Evolutionary conservation across 2,329 filamentous ascomycete species (phyloP), one percentile per base, ranked within the genome.

Genomic region (Drechslera avenae): DNA sequence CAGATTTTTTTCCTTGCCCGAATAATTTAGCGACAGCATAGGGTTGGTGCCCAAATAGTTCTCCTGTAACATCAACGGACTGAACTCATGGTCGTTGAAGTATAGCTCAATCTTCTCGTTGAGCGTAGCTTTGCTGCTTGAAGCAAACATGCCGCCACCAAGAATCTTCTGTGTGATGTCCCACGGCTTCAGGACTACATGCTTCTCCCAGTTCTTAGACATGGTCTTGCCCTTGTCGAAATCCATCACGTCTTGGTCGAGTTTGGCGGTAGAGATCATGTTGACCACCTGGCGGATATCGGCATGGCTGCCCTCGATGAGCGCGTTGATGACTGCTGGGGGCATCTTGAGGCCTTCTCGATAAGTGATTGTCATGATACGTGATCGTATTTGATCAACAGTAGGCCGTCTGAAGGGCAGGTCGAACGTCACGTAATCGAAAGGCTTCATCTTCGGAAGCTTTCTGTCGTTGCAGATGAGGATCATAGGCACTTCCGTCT

Each of bases 61-160:
- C 73, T 99, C 95, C 72, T 99, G 94, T 39, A 99, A 86, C 94
- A 99, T 97, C 45, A 99, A 80, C 68, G 87, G 94, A 67, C 91
- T 97, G 76, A 97, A 96, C 66, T 99, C 94, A 68, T 99, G 94
- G 66, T 99, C 94, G 73, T 99, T 97, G 80, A 99, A 99, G 74
- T 99, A 99, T 1, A 99, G 84, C 75, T 99, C 93, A 56, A 95
- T 94, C 80, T 99, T 99, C 73, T 99, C 93, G 70, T 97, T 97
- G 30, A 99, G 78, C 0, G 91, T 96, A 3, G 90, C 80, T 60
- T 90, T 95, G 75, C 91, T 95, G 41, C 86, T 85, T 4, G 86
- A 83, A 18, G 89, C 83, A 74, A 97, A 99, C 75, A 97, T 85
- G 31, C 91, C 90, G 3, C 91, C 87, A 19, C 85, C 90, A 5